Percentiles rank a stretch among this genome's conserved stretches.
phyloP scores from a whole-genome alignment of 139 green algal genomes.

The Picochlorum costavermella region DNA sequence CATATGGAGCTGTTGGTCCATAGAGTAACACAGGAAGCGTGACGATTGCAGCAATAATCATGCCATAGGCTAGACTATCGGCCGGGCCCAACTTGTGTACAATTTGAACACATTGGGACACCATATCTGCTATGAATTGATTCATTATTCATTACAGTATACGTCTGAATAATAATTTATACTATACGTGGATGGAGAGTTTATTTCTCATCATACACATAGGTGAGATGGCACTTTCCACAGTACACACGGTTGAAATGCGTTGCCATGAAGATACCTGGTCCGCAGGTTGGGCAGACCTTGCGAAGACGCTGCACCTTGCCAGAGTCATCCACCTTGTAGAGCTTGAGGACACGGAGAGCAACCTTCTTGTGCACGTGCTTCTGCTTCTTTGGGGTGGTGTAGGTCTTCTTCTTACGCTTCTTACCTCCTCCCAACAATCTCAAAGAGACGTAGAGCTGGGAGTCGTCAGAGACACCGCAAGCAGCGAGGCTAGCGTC shows the following conservation, averaged over 20 bases:
- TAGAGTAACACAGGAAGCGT: background rate
- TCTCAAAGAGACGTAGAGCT: slow-evolving; percentile 71
- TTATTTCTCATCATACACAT: slow-evolving; percentile 36
- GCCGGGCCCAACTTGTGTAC: background rate
- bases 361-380: slow-evolving; percentile 99
- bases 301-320: slow-evolving; percentile 96
- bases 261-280: slow-evolving; percentile 97
- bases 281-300: slow-evolving; percentile 89
- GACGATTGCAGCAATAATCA: background rate
- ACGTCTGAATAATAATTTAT: too few relatives aligned
- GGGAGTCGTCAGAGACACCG: slow-evolving; percentile 74
- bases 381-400: slow-evolving; percentile 99
- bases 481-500: slow-evolving; percentile 44
- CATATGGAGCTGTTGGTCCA: slow-evolving; percentile 5
- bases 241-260: slow-evolving; percentile 97
- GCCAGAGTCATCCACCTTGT: slow-evolving; percentile 90
- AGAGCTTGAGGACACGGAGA: slow-evolving; percentile 63
- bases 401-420: slow-evolving; percentile 99
- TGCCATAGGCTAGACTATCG: background rate
- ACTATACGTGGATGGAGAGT: too few relatives aligned
- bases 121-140: too few relatives aligned
- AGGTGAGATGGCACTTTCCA: slow-evolving; percentile 86
- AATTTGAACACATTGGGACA: too few relatives aligned
- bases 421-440: slow-evolving; percentile 97
- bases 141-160: too few relatives aligned